Evolutionary conservation across 2,329 filamentous ascomycete genomes (phyloP).

Genomic region (Penicillium sp.): DNA sequence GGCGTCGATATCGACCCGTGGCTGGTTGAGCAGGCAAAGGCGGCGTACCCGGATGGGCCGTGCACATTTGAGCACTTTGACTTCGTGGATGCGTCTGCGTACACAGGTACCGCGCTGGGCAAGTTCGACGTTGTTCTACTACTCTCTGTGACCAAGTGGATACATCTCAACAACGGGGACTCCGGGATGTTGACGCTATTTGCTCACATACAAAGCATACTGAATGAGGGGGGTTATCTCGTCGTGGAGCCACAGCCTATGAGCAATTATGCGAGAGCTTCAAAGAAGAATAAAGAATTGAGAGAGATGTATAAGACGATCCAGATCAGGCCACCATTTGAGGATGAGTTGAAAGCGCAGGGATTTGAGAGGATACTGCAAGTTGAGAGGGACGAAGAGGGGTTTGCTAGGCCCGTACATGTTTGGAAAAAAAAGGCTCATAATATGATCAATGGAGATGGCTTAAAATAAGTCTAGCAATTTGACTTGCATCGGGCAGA

Average conservation of each 20-base stretch:
- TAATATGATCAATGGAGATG: not conserved
- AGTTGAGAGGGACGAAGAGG: conserved; percentile 25
- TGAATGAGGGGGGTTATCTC: conserved; percentile 27
- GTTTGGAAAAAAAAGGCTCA: conserved; percentile 20
- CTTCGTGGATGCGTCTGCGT: conserved; percentile 23
- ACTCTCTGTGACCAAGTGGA: conserved; percentile 26
- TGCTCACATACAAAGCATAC: conserved; percentile 21
- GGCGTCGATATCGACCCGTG: conserved; percentile 27
- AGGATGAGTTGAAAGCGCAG: conserved; percentile 20
- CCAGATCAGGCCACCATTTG: conserved; percentile 23
- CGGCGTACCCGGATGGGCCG: conserved; percentile 23
- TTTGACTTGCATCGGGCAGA: not conserved
- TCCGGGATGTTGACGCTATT: conserved; percentile 22
- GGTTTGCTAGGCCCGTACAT: conserved; percentile 26
- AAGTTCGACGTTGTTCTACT: conserved; percentile 26
- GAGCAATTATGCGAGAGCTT: conserved; percentile 27
- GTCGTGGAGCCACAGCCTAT: conserved; percentile 27
- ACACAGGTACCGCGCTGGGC: conserved; percentile 22
- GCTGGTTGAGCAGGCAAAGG: conserved; percentile 25
- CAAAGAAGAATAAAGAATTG: conserved; percentile 27
- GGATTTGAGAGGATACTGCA: conserved; percentile 24
- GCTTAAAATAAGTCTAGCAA: not conserved
- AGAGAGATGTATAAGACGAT: conserved; percentile 27
- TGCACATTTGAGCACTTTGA: conserved; percentile 28
- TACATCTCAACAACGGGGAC: conserved; percentile 27